These are phyloP conservation scores for Colletotrichum tanaceti DNA, from an alignment of 2,329 filamentous ascomycete species.

Conservation along the genomic window DNA sequence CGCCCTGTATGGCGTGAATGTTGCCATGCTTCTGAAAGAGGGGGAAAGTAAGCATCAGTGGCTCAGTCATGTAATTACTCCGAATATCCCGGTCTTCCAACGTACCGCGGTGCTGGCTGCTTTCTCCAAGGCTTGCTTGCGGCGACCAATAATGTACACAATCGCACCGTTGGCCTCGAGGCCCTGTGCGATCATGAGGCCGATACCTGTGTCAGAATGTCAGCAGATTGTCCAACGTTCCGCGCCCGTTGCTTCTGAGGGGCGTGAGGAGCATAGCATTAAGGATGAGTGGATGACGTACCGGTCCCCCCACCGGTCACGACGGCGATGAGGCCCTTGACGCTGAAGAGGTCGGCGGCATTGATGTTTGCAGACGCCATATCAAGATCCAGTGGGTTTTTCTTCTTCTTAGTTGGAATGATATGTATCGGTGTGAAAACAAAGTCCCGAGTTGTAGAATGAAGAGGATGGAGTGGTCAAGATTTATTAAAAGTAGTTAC, in stretches of 20 bases:
- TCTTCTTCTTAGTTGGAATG: too few relatives aligned
- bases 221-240: background rate
- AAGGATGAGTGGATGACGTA: constrained; percentile 18
- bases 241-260: background rate
- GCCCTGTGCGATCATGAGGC: constrained; percentile 61
- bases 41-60: background rate
- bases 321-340: constrained; percentile 65
- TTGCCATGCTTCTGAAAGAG: constrained; percentile 19
- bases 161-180: constrained; percentile 63
- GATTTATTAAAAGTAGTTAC: background rate
- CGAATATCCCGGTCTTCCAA: background rate
- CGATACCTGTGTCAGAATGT: constrained; percentile 54
- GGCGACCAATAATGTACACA: constrained; percentile 64
- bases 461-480: background rate
- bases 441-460: too few relatives aligned
- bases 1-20: constrained; percentile 45
- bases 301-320: constrained; percentile 62
- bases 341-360: constrained; percentile 55
- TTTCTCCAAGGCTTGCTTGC: constrained; percentile 55
- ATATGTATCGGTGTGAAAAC: background rate
- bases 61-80: too few relatives aligned
- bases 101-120: constrained; percentile 50
- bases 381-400: too few relatives aligned
- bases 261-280: too few relatives aligned
- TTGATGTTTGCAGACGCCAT: constrained; percentile 41